phyloP scores from a whole-genome alignment of 192 early-diverging fungal species.

The Cladochytrium replicatum region DNA sequence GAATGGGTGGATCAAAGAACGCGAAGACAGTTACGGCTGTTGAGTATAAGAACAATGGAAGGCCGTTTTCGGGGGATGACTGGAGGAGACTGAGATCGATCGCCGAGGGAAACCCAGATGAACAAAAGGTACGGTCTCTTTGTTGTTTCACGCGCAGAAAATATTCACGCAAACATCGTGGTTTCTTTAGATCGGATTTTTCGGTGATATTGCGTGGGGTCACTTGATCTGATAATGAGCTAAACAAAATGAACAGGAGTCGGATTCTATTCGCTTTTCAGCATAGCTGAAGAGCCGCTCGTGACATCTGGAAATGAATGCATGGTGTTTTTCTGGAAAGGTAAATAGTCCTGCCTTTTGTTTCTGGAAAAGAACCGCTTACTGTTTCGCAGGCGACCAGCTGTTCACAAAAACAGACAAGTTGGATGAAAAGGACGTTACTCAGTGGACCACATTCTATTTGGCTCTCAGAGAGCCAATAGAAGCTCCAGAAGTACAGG shows the following conservation, averaged over 20 bases:
- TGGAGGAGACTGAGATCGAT: constrained; percentile 74
- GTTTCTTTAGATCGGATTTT: constrained; percentile 7
- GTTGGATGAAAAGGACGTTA: constrained; percentile 30
- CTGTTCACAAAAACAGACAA: constrained; percentile 65
- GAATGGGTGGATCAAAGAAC: constrained; percentile 32
- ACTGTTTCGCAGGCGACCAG: constrained; percentile 45
- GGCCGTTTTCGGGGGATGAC: constrained; percentile 67
- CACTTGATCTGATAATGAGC: background rate
- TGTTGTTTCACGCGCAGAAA: constrained; percentile 24
- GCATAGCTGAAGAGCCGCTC: constrained; percentile 77
- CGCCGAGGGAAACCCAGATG: constrained; percentile 88
- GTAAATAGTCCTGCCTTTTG: background rate
- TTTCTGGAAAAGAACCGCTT: background rate
- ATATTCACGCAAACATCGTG: constrained; percentile 2
- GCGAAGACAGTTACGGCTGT: constrained; percentile 21
- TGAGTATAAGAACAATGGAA: constrained; percentile 75
- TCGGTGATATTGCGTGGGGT: constrained; percentile 2
- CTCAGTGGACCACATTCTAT: constrained; percentile 64
- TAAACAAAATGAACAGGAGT: constrained; percentile 26
- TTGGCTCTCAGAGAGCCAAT: constrained; percentile 68
- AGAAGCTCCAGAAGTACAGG: constrained; percentile 51
- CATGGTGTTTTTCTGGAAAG: constrained; percentile 84
- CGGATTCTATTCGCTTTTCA: constrained; percentile 81
- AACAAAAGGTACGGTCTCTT: constrained; percentile 66
- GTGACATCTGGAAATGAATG: constrained; percentile 63